Percentiles rank a stretch among this genome's conserved stretches.
These are phyloP conservation scores for Podospora pseudopauciseta DNA, from an alignment of 495 filamentous ascomycete genomes.

Conservation along the genomic window DNA sequence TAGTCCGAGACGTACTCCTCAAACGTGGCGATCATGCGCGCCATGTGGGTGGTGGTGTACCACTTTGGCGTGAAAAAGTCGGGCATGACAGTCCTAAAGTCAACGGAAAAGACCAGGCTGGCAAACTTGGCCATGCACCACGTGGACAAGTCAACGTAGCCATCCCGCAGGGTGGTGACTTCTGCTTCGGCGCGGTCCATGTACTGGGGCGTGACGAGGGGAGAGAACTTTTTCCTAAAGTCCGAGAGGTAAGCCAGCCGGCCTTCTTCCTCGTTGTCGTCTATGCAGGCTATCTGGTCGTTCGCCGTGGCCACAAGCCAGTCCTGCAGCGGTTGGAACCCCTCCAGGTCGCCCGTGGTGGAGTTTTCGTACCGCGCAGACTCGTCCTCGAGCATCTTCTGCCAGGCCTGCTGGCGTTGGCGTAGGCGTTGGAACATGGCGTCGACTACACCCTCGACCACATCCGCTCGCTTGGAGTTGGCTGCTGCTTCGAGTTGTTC, in stretches of 20 bases:
- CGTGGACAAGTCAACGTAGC: constrained; percentile 89
- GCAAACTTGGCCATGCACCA: constrained; percentile 86
- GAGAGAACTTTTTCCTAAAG: constrained; percentile 74
- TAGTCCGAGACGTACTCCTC: constrained; percentile 93
- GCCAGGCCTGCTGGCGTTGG: constrained; percentile 75
- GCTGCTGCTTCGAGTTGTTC: constrained; percentile 82
- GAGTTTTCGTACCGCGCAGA: constrained; percentile 62
- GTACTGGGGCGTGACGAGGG: constrained; percentile 77
- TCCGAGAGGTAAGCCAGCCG: constrained; percentile 72
- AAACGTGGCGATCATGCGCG: constrained; percentile 85
- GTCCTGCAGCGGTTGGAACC: constrained; percentile 77
- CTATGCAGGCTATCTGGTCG: constrained; percentile 96
- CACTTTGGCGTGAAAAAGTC: constrained; percentile 89
- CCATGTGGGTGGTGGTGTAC: constrained; percentile 79
- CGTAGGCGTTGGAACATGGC: constrained; percentile 87
- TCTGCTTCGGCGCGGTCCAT: constrained; percentile 66
- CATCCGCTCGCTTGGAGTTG: constrained; percentile 75
- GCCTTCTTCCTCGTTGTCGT: constrained; percentile 71
- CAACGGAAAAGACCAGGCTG: constrained; percentile 75
- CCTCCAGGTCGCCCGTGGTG: constrained; percentile 65
- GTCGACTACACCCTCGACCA: constrained; percentile 89
- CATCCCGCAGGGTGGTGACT: constrained; percentile 70
- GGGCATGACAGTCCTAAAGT: constrained; percentile 74
- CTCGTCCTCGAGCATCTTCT: constrained; percentile 85
- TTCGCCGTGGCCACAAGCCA: constrained; percentile 97